phyloP scores from a whole-genome alignment of 2,329 filamentous ascomycete species.

The Chalaropsis thielavioides region DNA sequence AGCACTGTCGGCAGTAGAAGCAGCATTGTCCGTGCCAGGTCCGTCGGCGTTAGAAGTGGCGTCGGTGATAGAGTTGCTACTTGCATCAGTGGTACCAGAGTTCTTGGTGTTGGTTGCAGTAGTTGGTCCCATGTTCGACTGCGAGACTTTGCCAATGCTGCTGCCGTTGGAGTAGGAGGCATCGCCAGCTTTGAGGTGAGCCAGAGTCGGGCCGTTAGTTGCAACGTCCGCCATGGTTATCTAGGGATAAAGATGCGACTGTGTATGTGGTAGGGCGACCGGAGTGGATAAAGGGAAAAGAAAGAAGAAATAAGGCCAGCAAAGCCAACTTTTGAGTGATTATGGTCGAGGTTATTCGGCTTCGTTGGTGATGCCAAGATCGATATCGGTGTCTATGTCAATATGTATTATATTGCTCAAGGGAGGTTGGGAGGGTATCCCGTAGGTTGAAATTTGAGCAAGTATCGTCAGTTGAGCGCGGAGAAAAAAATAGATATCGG shows the following conservation, averaged over 20 bases:
- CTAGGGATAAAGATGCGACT: neutral
- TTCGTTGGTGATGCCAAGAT: neutral
- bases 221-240: conserved; percentile 9
- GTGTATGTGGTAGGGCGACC: neutral
- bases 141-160: neutral
- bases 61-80: neutral
- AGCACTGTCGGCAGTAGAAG: conserved; percentile 2
- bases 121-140: neutral
- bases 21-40: neutral
- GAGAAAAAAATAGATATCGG: neutral
- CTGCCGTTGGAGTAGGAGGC: neutral
- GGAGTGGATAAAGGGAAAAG: neutral
- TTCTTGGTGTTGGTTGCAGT: neutral
- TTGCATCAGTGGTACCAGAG: neutral
- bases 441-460: neutral
- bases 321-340: neutral
- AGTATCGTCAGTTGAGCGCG: neutral
- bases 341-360: neutral
- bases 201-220: conserved; percentile 10
- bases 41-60: neutral
- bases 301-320: neutral
- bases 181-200: neutral
- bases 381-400: neutral
- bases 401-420: neutral
- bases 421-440: neutral